Evolutionary conservation across 345 rosid genomes (phyloP).

Genomic region (Boechera retrofracta): DNA sequence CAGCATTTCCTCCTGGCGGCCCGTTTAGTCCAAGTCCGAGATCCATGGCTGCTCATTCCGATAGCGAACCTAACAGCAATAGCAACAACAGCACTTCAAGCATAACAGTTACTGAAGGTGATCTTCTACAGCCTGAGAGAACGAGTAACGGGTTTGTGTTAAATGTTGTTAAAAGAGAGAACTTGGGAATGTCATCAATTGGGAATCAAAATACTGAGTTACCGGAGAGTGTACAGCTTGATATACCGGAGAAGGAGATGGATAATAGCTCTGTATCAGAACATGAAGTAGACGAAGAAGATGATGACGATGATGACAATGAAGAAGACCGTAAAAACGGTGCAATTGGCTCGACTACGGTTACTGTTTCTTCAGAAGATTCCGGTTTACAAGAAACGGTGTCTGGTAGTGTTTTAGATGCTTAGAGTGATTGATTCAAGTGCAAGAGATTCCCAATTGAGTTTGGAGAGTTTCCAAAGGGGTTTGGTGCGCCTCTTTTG

Average conservation of each 20-base stretch:
- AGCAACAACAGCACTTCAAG: constrained; percentile 54
- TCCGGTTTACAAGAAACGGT: constrained; percentile 35
- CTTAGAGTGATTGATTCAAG: constrained; percentile 27
- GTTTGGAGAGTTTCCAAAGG: constrained; percentile 5
- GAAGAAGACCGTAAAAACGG: constrained; percentile 17
- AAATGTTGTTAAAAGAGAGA: constrained; percentile 74
- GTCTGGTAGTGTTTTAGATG: constrained; percentile 35
- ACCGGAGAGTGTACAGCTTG: constrained; percentile 76
- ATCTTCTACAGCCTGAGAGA: constrained; percentile 84
- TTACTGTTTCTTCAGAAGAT: constrained; percentile 19
- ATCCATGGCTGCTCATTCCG: constrained; percentile 46
- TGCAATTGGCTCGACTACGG: constrained; percentile 6
- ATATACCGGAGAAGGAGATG: constrained; percentile 71
- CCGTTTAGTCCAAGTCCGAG: constrained; percentile 47
- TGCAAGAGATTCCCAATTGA: constrained; percentile 21
- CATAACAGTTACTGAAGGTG: constrained; percentile 79
- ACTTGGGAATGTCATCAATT: constrained; percentile 48
- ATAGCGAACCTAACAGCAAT: constrained; percentile 49
- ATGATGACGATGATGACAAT: constrained; percentile 20
- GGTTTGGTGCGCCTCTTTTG: constrained; percentile 1
- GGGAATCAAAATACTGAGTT: constrained; percentile 52
- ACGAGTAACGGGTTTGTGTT: constrained; percentile 70
- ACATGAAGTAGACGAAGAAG: constrained; percentile 45
- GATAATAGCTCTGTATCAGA: constrained; percentile 75
- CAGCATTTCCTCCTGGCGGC: constrained; percentile 47